Evolutionary conservation across 768 basidiomycete species (phyloP).

Genomic region (Pisolithus orientalis): DNA sequence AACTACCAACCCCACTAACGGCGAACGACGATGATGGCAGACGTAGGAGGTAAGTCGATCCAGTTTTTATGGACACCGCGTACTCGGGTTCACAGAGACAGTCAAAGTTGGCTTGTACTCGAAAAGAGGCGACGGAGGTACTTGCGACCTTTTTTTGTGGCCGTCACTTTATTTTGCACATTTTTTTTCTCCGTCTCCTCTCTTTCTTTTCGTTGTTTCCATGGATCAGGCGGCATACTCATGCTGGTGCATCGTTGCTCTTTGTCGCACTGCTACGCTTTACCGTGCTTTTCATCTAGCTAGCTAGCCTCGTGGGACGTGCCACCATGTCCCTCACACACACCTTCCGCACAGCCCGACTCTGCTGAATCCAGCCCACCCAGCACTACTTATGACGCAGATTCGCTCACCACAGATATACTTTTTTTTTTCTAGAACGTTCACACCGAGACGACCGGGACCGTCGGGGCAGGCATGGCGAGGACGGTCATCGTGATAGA

Average conservation of each 20-base stretch:
- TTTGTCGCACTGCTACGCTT: slow-evolving; percentile 40
- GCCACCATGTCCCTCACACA: neutral
- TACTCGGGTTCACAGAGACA: slow-evolving; percentile 23
- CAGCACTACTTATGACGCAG: slow-evolving; percentile 30
- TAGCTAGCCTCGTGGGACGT: slow-evolving; percentile 47
- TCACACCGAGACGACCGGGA: slow-evolving; percentile 62
- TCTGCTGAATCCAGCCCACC: slow-evolving; percentile 28
- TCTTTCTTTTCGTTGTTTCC: slow-evolving; percentile 12
- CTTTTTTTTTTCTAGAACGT: slow-evolving; percentile 49
- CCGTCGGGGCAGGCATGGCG: slow-evolving; percentile 52
- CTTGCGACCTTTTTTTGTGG: slow-evolving; percentile 27
- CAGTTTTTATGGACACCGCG: slow-evolving; percentile 5
- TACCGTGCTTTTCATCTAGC: slow-evolving; percentile 36
- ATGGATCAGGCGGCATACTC: slow-evolving; percentile 26
- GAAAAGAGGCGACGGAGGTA: slow-evolving; percentile 28
- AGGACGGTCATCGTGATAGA: slow-evolving; percentile 24
- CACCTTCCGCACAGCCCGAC: slow-evolving; percentile 30
- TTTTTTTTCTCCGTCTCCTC: slow-evolving; percentile 31
- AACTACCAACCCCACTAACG: slow-evolving; percentile 19
- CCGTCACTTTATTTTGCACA: neutral
- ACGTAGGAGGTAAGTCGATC: slow-evolving; percentile 49
- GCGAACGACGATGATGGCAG: slow-evolving; percentile 32
- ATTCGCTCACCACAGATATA: slow-evolving; percentile 46
- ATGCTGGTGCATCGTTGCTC: slow-evolving; percentile 51
- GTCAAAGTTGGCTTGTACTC: slow-evolving; percentile 24